Conservation (phyloP, 192 early-diverging fungal species). For the Dissophora globulifera region DNA sequence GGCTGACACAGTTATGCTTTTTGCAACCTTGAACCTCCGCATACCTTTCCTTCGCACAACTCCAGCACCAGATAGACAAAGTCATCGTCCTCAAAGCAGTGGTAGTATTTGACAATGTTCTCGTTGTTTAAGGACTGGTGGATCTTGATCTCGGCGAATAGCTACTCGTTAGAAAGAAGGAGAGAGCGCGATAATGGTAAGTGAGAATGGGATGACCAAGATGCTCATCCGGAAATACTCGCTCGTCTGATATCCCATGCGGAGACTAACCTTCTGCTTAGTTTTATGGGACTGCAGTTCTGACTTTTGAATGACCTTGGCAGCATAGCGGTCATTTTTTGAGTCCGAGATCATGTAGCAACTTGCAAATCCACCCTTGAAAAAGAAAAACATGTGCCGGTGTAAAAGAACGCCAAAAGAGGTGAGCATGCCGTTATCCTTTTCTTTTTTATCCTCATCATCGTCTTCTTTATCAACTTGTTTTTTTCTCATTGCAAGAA, state of each 20-base stretch:
- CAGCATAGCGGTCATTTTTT: slow-evolving; percentile 66
- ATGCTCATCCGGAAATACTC: background rate
- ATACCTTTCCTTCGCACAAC: slow-evolving; percentile 86
- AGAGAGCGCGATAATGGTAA: background rate
- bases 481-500: background rate
- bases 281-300: slow-evolving; percentile 56
- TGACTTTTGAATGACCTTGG: slow-evolving; percentile 66
- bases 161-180: slow-evolving; percentile 40
- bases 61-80: slow-evolving; percentile 94
- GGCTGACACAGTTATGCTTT: no score
- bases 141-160: slow-evolving; percentile 83
- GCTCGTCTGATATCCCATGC: background rate
- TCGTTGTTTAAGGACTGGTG: slow-evolving; percentile 78
- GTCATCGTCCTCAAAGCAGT: slow-evolving; percentile 88
- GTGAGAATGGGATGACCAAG: background rate
- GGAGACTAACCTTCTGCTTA: slow-evolving; percentile 47
- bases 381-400: background rate
- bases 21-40: no score
- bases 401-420: no score
- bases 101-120: slow-evolving; percentile 82
- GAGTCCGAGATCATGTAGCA: slow-evolving; percentile 78
- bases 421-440: no score
- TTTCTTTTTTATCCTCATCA: no score
- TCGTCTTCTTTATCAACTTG: no score
- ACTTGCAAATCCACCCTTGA: slow-evolving; percentile 90